Evolutionary conservation across 495 filamentous ascomycete genomes (phyloP), one percentile per base, ranked within the genome.

Genomic region (Apodospora peruviana): DNA sequence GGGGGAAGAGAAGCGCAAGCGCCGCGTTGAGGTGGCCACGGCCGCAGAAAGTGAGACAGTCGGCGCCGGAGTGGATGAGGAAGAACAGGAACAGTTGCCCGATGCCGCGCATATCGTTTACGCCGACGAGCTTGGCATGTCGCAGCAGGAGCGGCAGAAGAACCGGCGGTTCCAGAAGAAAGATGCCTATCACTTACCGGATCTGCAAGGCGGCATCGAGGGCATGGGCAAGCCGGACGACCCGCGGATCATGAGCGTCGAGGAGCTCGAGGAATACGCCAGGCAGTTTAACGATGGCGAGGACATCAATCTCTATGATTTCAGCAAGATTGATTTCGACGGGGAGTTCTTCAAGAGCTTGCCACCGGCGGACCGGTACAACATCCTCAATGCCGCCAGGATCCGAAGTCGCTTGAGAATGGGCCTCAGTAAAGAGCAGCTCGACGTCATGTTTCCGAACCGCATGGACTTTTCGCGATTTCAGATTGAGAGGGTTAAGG

Each of bases 271-370:
- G 65, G 84, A 91, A 45, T 98, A 97, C 62, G 90, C 93, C 2
- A 71, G 83, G 47, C 90, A 96, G 56, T 97, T 96, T 53, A 80
- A 95, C 54, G 83, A 80, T 48, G 93, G 91, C 29, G 93, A 96
- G 66, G 91, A 96, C 69, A 87, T 98, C 67, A 95, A 94, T 59
- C 71, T 96, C n/a, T 96, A 96, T 61, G 93, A 98, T 64, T 97
- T 96, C 55, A 91, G 86, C 48, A 97, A 97, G 65, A 98, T 98
- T 48, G 94, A 98, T 67, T 98, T 96, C 56, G 87, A 95, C 55
- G 84, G 88, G 45, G 78, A 87, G 14, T 97, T 98, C 67, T 98
- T 98, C 66, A 75, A 83, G 60, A 94, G 88, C 60, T 68, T 98
- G 37, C 93, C 93, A 1, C 80, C 88, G 7, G 86, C 81, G 2